Evolutionary conservation across 495 filamentous ascomycete species (phyloP), one percentile per base, ranked within the genome.

Genomic region (Penicillium simplicissimum): DNA sequence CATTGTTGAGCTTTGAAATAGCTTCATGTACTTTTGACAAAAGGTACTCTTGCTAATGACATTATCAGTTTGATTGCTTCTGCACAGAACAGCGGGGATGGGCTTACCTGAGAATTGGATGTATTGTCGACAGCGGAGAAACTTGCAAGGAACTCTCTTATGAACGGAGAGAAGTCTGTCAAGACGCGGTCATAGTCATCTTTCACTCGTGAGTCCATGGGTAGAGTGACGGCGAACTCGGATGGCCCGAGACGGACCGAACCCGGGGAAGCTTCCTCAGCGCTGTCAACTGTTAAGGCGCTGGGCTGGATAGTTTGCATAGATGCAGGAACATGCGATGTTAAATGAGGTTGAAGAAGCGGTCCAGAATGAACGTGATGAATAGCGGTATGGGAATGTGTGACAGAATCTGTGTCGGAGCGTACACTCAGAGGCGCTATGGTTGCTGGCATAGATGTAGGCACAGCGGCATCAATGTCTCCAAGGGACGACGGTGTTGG

Each of bases 191-290:
- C 75, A 58, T 81, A 81, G 49, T 76, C 72, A 61, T 77, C 75
- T 57, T 79, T 79, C 4, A 79, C 68, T 33, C 77, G 68, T 11
- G 77, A 77, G 61, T 81, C 77, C 74, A 81, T 79, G 0, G 79
- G 77, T 51, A 81, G 73, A 14, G 75, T 70, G 0, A 81, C 64
- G 21, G 79, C 77, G 58, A 77, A 81, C 55, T 81, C 79, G 5
- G 72, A 72, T 17, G 75, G 71, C 1, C 79, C 77, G 57, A 81
- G 75, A 19, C 68, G 61, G 31, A 81, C 58, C 17, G 77, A 75
- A n/a, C 79, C 79, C 7, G 75, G 76, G 9, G 54, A 25, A n/a
- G 48, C 15, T 35, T 74, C 67, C 25, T 76, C 74, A 11, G 52
- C 48, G 53, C 70, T 56, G 3, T 40, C 69, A n/a, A 75, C 70